phyloP scores from a whole-genome alignment of 345 rosid species.

The Corchorus olitorius region DNA sequence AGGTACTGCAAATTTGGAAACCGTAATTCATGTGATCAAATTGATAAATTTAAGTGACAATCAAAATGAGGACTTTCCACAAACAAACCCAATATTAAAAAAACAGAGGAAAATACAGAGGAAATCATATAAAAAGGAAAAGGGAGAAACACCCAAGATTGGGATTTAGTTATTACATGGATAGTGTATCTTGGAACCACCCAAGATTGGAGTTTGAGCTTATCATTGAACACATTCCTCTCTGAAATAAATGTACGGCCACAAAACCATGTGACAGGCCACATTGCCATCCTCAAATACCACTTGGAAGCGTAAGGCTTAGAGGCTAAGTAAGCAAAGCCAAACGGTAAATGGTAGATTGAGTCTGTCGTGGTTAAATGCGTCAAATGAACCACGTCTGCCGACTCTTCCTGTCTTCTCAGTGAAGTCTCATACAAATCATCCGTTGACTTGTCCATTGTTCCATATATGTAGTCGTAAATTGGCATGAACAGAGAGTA shows the following conservation, averaged over 20 bases:
- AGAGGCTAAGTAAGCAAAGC: conserved; percentile 43
- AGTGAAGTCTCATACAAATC: conserved; percentile 24
- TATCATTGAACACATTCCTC: conserved; percentile 28
- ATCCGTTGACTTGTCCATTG: conserved; percentile 34
- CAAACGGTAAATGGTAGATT: conserved; percentile 39
- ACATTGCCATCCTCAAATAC: conserved; percentile 16
- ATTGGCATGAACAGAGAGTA: conserved; percentile 53
- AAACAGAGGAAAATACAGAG: no score
- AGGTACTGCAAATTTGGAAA: conserved; percentile 13
- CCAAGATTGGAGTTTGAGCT: conserved; percentile 43
- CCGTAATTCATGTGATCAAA: neutral
- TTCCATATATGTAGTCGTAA: conserved; percentile 42
- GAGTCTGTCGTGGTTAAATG: conserved; percentile 42
- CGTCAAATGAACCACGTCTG: conserved; percentile 37
- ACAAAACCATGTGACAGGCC: conserved; percentile 34
- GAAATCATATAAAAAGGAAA: neutral
- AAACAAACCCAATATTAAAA: neutral
- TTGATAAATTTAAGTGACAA: neutral
- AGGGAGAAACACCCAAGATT: neutral
- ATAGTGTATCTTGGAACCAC: conserved; percentile 42
- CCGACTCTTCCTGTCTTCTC: conserved; percentile 25
- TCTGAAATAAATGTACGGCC: conserved; percentile 29
- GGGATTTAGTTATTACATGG: conserved; percentile 2
- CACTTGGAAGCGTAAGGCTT: conserved; percentile 23
- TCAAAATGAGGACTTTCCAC: neutral